These are phyloP conservation scores for Penicillium waksmanii DNA, from an alignment of 495 filamentous ascomycete genomes.

Conservation along the genomic window DNA sequence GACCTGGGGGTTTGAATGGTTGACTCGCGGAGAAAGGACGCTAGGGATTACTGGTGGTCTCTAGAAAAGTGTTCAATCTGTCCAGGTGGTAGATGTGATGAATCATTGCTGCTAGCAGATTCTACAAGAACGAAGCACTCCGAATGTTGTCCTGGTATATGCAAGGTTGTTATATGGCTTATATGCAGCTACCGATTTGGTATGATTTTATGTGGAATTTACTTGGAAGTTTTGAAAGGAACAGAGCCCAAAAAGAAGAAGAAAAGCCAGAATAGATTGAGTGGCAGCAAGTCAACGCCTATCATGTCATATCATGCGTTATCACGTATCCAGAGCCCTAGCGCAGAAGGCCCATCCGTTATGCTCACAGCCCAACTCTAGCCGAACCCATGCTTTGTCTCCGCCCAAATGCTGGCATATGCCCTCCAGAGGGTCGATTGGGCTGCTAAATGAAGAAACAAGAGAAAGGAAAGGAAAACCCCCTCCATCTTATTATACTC, in stretches of 20 bases:
- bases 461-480: background rate
- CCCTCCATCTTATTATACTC: constrained; percentile 57
- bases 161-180: background rate
- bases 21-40: constrained; percentile 7
- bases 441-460: background rate
- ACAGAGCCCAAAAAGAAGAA: constrained; percentile 7
- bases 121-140: background rate
- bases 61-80: background rate
- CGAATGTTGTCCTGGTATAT: background rate
- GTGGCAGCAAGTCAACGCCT: constrained; percentile 28
- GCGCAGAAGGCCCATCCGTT: background rate
- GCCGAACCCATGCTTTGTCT: background rate
- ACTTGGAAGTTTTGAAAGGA: background rate
- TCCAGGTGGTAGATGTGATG: constrained; percentile 1
- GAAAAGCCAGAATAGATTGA: constrained; percentile 3
- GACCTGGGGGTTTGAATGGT: background rate
- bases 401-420: background rate
- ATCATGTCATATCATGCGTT: constrained; percentile 13
- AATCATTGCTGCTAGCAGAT: background rate
- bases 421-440: too few species aligned
- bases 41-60: constrained; percentile 10
- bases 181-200: background rate
- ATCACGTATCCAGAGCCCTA: background rate
- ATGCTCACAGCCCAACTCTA: background rate
- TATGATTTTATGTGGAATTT: background rate